phyloP scores from a whole-genome alignment of 2,329 filamentous ascomycete species.

The Ophiostoma pallidulum region DNA sequence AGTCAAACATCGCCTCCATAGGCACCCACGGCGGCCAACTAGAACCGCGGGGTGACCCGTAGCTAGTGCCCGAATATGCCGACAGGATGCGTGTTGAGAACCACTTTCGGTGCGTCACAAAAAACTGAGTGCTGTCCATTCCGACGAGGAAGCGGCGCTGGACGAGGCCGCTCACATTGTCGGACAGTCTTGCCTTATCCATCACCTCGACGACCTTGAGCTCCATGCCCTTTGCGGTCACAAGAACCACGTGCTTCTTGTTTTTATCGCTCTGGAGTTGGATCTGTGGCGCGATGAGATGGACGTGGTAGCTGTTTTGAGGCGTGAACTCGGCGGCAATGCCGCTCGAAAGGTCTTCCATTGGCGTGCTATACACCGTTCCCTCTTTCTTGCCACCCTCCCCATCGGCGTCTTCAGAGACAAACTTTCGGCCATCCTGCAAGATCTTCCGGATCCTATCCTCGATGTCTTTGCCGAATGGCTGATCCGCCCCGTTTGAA shows the following conservation, averaged over 20 bases:
- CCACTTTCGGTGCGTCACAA: constrained; percentile 88
- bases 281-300: constrained; percentile 93
- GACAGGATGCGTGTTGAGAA: constrained; percentile 77
- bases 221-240: constrained; percentile 96
- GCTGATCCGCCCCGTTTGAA: constrained; percentile 41
- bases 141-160: constrained; percentile 88
- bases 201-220: constrained; percentile 96
- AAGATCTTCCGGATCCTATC: constrained; percentile 80
- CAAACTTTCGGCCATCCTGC: constrained; percentile 73
- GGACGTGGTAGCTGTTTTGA: constrained; percentile 89
- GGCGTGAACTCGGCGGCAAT: constrained; percentile 82
- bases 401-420: constrained; percentile 47
- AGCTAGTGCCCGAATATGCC: constrained; percentile 88
- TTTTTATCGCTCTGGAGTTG: constrained; percentile 99
- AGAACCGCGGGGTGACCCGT: constrained; percentile 74
- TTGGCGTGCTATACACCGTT: constrained; percentile 30
- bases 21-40: constrained; percentile 98
- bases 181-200: constrained; percentile 87
- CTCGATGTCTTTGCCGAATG: constrained; percentile 58
- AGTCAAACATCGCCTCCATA: constrained; percentile 97
- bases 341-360: constrained; percentile 59
- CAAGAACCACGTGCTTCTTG: constrained; percentile 88
- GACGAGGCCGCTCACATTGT: constrained; percentile 89
- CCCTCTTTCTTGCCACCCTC: constrained; percentile 4
- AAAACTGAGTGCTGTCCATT: constrained; percentile 98